Evolutionary conservation across 805 yeast species (phyloP).

Genomic region (Saccharomyces cerevisiae): DNA sequence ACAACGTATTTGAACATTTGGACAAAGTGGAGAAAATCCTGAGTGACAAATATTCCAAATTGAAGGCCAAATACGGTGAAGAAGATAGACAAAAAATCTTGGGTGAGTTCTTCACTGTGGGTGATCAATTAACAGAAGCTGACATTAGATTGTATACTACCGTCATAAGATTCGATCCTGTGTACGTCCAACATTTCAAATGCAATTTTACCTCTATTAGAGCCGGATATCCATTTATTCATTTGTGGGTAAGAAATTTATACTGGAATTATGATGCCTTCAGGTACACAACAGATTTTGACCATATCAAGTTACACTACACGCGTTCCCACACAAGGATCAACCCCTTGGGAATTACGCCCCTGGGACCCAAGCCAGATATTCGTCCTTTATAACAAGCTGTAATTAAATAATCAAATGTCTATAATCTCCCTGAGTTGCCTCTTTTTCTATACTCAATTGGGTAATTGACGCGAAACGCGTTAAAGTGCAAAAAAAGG

Average conservation of each 20-base stretch:
- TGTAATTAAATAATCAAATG: background rate
- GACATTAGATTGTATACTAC: constrained; percentile 85
- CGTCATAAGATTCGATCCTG: constrained; percentile 83
- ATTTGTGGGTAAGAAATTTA: constrained; percentile 72
- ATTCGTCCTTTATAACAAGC: constrained; percentile 40
- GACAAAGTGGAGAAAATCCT: constrained; percentile 63
- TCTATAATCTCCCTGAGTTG: background rate
- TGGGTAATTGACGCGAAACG: constrained; percentile 4
- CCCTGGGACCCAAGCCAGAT: constrained; percentile 80
- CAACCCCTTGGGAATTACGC: constrained; percentile 78
- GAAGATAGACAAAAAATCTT: constrained; percentile 12
- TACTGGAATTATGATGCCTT: constrained; percentile 76
- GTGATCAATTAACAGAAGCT: constrained; percentile 73
- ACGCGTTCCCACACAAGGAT: constrained; percentile 74
- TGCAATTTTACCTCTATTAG: constrained; percentile 81
- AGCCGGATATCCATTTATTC: constrained; percentile 64
- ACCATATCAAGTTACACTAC: constrained; percentile 86
- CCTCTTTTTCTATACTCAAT: background rate
- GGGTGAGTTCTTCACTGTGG: constrained; percentile 41
- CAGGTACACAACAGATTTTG: constrained; percentile 72
- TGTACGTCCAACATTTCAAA: constrained; percentile 91
- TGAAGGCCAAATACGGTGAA: constrained; percentile 12
- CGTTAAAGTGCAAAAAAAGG: constrained; percentile 1
- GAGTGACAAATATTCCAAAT: constrained; percentile 33
- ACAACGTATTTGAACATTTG: constrained; percentile 53